phyloP scores from a whole-genome alignment of 2,329 filamentous ascomycete species.

The Lasiodiplodia sp. region DNA sequence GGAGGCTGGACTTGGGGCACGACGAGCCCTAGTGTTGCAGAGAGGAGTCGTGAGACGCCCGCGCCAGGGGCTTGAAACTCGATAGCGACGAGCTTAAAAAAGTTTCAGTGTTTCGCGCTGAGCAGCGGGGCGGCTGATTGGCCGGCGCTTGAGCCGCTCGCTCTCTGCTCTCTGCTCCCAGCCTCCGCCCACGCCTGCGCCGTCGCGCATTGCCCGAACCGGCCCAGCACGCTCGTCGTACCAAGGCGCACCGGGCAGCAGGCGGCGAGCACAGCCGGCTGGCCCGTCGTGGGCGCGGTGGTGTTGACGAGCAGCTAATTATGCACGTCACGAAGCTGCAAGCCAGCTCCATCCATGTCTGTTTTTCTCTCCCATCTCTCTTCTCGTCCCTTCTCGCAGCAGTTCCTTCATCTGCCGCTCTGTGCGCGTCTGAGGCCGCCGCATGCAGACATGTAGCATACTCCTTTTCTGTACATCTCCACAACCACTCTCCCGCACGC shows the following conservation, averaged over 20 bases:
- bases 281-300: slow-evolving; percentile 10
- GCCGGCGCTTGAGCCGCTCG: slow-evolving; percentile 29
- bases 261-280: slow-evolving; percentile 21
- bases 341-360: slow-evolving; percentile 31
- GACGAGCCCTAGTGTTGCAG: slow-evolving; percentile 26
- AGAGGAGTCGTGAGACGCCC: slow-evolving; percentile 25
- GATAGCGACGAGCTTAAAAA: slow-evolving; percentile 29
- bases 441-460: slow-evolving; percentile 31
- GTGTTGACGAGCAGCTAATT: slow-evolving; percentile 29
- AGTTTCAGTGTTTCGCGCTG: slow-evolving; percentile 28
- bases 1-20: slow-evolving; percentile 30
- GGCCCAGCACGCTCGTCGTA: slow-evolving; percentile 20
- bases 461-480: slow-evolving; percentile 28
- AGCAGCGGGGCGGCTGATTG: slow-evolving; percentile 19
- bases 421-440: slow-evolving; percentile 17
- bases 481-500: slow-evolving; percentile 27
- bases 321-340: slow-evolving; percentile 30
- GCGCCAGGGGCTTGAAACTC: slow-evolving; percentile 29
- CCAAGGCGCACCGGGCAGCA: slow-evolving; percentile 24
- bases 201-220: slow-evolving; percentile 28
- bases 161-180: slow-evolving; percentile 20
- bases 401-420: slow-evolving; percentile 25
- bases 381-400: slow-evolving; percentile 29
- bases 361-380: slow-evolving; percentile 28
- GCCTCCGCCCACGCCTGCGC: slow-evolving; percentile 14